Evolutionary conservation across 805 yeast genomes (phyloP).

Genomic region (Wickerhamiella siamensis): DNA sequence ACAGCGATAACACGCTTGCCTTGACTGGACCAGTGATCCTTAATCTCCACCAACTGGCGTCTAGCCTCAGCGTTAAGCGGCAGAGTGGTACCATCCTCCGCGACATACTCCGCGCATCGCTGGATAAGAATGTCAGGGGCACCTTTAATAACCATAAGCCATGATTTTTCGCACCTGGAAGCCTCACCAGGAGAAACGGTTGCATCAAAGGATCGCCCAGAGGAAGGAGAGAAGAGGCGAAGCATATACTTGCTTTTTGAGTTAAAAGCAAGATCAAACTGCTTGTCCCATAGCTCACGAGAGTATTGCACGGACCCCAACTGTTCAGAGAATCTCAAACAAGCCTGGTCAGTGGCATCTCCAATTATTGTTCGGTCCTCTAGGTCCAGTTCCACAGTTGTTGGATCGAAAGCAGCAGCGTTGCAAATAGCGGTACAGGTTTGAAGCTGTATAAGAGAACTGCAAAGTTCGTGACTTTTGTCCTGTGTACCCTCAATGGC

Average conservation of each 20-base stretch:
- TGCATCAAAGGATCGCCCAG: not conserved
- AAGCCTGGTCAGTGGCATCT: conserved; percentile 37
- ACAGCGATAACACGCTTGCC: conserved; percentile 6
- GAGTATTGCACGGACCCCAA: conserved; percentile 1
- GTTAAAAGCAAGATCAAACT: conserved; percentile 29
- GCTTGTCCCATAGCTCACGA: conserved; percentile 9
- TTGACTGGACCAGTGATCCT: conserved; percentile 1
- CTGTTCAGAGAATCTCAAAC: conserved; percentile 27
- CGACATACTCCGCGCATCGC: conserved; percentile 41
- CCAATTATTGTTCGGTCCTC: conserved; percentile 23
- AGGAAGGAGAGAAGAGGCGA: conserved; percentile 1
- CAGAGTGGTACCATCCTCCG: conserved; percentile 33
- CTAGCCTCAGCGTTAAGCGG: conserved; percentile 31
- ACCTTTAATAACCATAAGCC: conserved; percentile 58
- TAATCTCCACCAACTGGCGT: conserved; percentile 19
- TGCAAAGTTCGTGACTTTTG: not conserved
- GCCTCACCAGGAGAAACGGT: not conserved
- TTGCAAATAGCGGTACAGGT: conserved; percentile 13
- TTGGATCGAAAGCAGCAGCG: conserved; percentile 13
- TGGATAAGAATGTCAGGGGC: conserved; percentile 62
- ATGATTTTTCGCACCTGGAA: conserved; percentile 21
- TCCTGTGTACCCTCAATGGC: not conserved
- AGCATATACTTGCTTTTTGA: conserved; percentile 31
- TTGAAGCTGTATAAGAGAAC: conserved; percentile 6
- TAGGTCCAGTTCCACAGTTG: conserved; percentile 6